A percentile compares a stretch with the other conserved stretches of the same genome.
Evolutionary conservation across 306 rosid species (phyloP).

Genomic region (Parietaria judaica): DNA sequence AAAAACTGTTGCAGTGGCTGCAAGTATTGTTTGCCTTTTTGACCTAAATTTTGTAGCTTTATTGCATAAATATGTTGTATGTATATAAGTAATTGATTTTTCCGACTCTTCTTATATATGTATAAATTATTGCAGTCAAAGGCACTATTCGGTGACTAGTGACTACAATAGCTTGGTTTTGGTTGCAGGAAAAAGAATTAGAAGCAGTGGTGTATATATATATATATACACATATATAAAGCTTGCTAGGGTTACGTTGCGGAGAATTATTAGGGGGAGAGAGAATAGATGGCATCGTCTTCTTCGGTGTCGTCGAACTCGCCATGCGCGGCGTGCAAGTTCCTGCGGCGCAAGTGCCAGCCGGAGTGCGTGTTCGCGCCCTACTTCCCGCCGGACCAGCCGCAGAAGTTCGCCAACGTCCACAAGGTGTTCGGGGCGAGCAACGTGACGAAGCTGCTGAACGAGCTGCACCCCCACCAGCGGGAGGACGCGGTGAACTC

Average conservation of each 20-base stretch:
- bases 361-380: conserved; percentile 95
- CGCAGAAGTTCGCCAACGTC: conserved; percentile 86
- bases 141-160: too few relatives aligned
- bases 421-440: conserved; percentile 94
- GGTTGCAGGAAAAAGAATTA: too few relatives aligned
- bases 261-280: neutral
- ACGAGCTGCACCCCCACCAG: conserved; percentile 88
- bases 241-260: too few relatives aligned
- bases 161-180: too few relatives aligned
- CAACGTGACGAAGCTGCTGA: conserved; percentile 82
- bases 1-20: too few relatives aligned
- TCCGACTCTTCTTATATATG: too few relatives aligned
- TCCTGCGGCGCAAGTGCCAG: conserved; percentile 86
- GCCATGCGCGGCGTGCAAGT: conserved; percentile 97
- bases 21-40: too few relatives aligned
- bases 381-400: conserved; percentile 94
- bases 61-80: too few relatives aligned
- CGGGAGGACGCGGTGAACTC: conserved; percentile 93
- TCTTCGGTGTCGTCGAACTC: conserved; percentile 34
- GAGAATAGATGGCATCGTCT: conserved; percentile 33
- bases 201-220: neutral
- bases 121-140: too few relatives aligned
- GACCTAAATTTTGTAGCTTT: too few relatives aligned
- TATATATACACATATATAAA: too few relatives aligned
- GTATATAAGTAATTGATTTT: too few relatives aligned